Evolutionary conservation across 306 rosid species (phyloP).

Genomic region (Casuarina cunninghamiana): DNA sequence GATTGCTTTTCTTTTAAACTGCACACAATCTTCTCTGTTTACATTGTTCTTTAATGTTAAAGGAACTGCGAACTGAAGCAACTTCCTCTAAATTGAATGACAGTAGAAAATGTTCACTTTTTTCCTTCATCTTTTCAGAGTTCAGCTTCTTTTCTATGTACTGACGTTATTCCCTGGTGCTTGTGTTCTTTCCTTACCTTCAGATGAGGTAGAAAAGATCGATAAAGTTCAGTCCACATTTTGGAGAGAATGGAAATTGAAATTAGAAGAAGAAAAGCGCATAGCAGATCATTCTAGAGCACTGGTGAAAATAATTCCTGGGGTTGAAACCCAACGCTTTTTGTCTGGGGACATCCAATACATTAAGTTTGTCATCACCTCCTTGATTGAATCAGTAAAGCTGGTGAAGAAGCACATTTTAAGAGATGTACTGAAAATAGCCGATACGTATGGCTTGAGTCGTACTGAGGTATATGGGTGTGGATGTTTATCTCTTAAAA

Average conservation of each 20-base stretch:
- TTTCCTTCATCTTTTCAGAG: conserved; percentile 9
- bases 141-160: conserved; percentile 12
- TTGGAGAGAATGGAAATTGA: conserved; percentile 97
- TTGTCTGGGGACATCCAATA: conserved; percentile 75
- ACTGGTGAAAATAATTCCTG: conserved; percentile 80
- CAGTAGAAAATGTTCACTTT: conserved; percentile 3
- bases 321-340: conserved; percentile 84
- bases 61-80: neutral
- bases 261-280: conserved; percentile 84
- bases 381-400: conserved; percentile 77
- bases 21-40: conserved; percentile 10
- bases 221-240: conserved; percentile 83
- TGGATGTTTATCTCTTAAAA: conserved; percentile 12
- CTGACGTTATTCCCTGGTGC: conserved; percentile 9
- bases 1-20: conserved; percentile 8
- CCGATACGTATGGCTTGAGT: conserved; percentile 73
- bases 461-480: conserved; percentile 63
- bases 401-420: conserved; percentile 73
- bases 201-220: conserved; percentile 74
- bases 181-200: conserved; percentile 13
- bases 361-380: conserved; percentile 61
- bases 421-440: conserved; percentile 72
- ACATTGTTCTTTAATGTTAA: conserved; percentile 21
- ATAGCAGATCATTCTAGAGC: conserved; percentile 80
- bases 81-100: no score